phyloP scores from a whole-genome alignment of 2,329 filamentous ascomycete genomes.

The Ceratocystis lukuohia region DNA sequence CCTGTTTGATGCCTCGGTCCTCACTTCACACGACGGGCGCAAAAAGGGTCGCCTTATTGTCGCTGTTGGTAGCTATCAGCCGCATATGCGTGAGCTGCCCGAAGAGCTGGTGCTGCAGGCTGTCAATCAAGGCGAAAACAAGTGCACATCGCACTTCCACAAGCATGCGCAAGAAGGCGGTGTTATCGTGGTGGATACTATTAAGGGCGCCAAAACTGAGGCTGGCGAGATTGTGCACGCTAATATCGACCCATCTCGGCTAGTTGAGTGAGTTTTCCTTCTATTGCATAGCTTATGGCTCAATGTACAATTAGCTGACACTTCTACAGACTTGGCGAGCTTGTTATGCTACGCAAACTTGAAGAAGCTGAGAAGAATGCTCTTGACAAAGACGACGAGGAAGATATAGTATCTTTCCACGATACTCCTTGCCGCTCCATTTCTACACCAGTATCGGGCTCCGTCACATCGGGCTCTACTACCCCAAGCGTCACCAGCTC shows the following conservation, averaged over 20 bases:
- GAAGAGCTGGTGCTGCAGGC: slow-evolving; percentile 58
- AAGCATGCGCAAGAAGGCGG: slow-evolving; percentile 51
- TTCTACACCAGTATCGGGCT: background rate
- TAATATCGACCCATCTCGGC: slow-evolving; percentile 54
- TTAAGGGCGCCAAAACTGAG: slow-evolving; percentile 67
- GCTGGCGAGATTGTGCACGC: slow-evolving; percentile 79
- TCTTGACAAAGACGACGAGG: slow-evolving; percentile 8
- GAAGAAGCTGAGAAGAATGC: slow-evolving; percentile 12
- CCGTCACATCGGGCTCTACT: background rate
- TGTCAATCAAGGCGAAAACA: slow-evolving; percentile 32
- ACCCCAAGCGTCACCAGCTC: background rate
- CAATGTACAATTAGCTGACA: background rate
- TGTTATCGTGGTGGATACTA: slow-evolving; percentile 58
- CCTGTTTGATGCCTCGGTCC: slow-evolving; percentile 58
- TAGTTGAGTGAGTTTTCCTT: slow-evolving; percentile 53
- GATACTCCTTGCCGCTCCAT: background rate
- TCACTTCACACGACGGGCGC: slow-evolving; percentile 58
- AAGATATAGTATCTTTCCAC: background rate
- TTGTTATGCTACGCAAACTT: slow-evolving; percentile 44
- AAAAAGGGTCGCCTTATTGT: slow-evolving; percentile 59
- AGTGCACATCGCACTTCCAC: slow-evolving; percentile 46
- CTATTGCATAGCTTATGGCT: no score
- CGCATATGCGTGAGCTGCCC: slow-evolving; percentile 71
- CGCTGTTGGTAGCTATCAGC: slow-evolving; percentile 55
- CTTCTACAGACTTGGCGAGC: slow-evolving; percentile 52